Percentiles rank a stretch among this genome's conserved stretches.
phyloP scores from a whole-genome alignment of 1,284 basidiomycete genomes.

The Vanrija humicola region DNA sequence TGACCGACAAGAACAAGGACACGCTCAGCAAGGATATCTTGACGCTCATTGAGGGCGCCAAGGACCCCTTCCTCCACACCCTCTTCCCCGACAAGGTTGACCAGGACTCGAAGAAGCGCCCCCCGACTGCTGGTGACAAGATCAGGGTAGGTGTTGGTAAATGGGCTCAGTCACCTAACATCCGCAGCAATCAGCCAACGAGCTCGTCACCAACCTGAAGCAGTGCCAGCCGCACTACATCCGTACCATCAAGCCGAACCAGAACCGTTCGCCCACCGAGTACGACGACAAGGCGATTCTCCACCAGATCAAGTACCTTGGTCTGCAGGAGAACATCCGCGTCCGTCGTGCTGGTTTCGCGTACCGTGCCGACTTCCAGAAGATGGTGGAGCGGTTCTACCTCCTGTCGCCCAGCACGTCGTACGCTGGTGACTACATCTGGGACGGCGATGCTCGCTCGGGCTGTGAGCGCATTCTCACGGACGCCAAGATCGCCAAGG shows the following conservation, averaged over 20 bases:
- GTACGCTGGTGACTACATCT: conserved; percentile 98
- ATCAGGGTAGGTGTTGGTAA: conserved; percentile 65
- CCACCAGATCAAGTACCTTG: conserved; percentile 99
- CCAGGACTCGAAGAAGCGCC: conserved; percentile 94
- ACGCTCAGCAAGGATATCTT: conserved; percentile 90
- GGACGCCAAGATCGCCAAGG: conserved; percentile 90
- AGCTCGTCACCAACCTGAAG: conserved; percentile 94
- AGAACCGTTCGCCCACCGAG: conserved; percentile 87
- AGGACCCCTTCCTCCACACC: conserved; percentile 77
- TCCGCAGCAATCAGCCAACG: conserved; percentile 73
- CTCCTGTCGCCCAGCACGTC: conserved; percentile 90
- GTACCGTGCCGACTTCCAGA: conserved; percentile 82
- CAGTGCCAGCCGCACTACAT: conserved; percentile 97
- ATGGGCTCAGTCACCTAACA: conserved; percentile 17
- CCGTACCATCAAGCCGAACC: conserved; percentile 98
- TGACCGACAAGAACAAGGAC: conserved; percentile 99
- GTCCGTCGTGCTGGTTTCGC: conserved; percentile 96
- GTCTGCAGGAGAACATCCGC: conserved; percentile 96
- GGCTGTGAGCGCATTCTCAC: conserved; percentile 90
- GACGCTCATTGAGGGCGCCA: conserved; percentile 76
- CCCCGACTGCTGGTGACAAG: conserved; percentile 95
- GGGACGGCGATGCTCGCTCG: conserved; percentile 84
- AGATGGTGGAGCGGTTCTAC: conserved; percentile 98
- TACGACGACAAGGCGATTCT: conserved; percentile 93
- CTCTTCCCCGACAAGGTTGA: conserved; percentile 95